These are phyloP conservation scores for Mycena latifolia DNA, from an alignment of 768 basidiomycete species.

Conservation along the genomic window DNA sequence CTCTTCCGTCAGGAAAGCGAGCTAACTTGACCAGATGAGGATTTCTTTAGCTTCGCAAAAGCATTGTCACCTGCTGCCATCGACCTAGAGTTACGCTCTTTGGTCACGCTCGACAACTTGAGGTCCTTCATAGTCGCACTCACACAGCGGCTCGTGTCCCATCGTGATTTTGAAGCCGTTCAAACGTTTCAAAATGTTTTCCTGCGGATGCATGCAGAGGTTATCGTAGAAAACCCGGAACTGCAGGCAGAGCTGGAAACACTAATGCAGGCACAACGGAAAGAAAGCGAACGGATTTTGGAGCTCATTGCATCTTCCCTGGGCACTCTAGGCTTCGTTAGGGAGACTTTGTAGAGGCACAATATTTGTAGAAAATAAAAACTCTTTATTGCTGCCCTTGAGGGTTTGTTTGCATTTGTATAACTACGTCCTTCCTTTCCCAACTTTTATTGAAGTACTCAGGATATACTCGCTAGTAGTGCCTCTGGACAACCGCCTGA, in stretches of 20 bases:
- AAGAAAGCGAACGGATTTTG: conserved; percentile 83
- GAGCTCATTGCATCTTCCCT: conserved; percentile 81
- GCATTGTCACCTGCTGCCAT: conserved; percentile 90
- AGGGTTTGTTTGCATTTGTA: conserved; percentile 7
- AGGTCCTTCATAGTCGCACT: conserved; percentile 81
- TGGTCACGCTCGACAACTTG: conserved; percentile 75
- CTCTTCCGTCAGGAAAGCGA: background rate
- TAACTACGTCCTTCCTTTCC: background rate
- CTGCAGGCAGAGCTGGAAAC: conserved; percentile 66
- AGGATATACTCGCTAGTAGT: no score
- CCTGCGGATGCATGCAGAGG: conserved; percentile 86
- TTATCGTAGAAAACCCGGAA: conserved; percentile 79
- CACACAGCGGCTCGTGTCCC: conserved; percentile 77
- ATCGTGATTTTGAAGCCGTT: conserved; percentile 95
- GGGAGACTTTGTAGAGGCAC: conserved; percentile 67
- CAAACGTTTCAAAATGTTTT: conserved; percentile 91
- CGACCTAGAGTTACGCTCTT: conserved; percentile 90
- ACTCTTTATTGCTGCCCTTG: background rate
- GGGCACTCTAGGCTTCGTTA: conserved; percentile 82
- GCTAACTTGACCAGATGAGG: conserved; percentile 67
- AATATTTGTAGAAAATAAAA: no score
- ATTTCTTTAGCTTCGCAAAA: conserved; percentile 88
- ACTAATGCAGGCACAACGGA: conserved; percentile 74
- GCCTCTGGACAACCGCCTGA: background rate
- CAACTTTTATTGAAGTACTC: background rate